Conservation (phyloP, 768 basidiomycete species). For the Clathrus columnatus region DNA sequence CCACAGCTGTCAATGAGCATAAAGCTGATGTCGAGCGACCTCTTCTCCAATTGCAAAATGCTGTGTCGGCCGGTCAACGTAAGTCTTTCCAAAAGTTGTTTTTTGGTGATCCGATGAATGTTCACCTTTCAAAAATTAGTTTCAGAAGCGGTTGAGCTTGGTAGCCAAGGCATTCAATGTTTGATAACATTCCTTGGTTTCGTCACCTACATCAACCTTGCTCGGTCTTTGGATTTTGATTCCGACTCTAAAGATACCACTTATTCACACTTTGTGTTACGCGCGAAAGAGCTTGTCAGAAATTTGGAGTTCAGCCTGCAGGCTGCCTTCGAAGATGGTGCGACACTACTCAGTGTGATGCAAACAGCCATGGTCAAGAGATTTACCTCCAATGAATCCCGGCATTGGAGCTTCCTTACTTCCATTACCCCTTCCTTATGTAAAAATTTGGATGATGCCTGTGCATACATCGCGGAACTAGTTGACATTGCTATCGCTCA, state of each 20-base stretch:
- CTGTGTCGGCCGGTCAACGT: slow-evolving; percentile 3
- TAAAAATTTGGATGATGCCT: slow-evolving; percentile 1
- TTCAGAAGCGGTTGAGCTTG: slow-evolving; percentile 24
- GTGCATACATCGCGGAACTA: slow-evolving; percentile 34
- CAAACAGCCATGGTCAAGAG: slow-evolving; percentile 24
- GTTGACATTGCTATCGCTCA: slow-evolving; percentile 7
- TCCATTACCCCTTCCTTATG: slow-evolving; percentile 22
- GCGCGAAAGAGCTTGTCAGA: slow-evolving; percentile 58
- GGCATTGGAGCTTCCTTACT: slow-evolving; percentile 35
- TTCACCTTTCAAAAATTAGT: slow-evolving; percentile 15
- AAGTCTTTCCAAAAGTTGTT: background rate
- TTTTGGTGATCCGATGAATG: background rate
- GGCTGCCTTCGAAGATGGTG: slow-evolving; percentile 64
- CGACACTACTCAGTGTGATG: slow-evolving; percentile 47
- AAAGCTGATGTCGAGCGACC: slow-evolving; percentile 43
- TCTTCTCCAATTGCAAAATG: slow-evolving; percentile 29
- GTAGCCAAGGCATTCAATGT: slow-evolving; percentile 45
- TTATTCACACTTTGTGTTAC: slow-evolving; percentile 59
- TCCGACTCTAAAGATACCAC: slow-evolving; percentile 32
- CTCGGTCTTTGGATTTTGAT: slow-evolving; percentile 76
- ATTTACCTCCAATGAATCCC: slow-evolving; percentile 8
- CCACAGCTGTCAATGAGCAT: slow-evolving; percentile 43
- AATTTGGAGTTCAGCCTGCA: slow-evolving; percentile 64
- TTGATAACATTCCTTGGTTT: slow-evolving; percentile 50
- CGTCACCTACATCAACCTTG: slow-evolving; percentile 66